These are phyloP conservation scores for Herpetomonas tarakana DNA, from an alignment of 208 protist species.

Conservation along the genomic window DNA sequence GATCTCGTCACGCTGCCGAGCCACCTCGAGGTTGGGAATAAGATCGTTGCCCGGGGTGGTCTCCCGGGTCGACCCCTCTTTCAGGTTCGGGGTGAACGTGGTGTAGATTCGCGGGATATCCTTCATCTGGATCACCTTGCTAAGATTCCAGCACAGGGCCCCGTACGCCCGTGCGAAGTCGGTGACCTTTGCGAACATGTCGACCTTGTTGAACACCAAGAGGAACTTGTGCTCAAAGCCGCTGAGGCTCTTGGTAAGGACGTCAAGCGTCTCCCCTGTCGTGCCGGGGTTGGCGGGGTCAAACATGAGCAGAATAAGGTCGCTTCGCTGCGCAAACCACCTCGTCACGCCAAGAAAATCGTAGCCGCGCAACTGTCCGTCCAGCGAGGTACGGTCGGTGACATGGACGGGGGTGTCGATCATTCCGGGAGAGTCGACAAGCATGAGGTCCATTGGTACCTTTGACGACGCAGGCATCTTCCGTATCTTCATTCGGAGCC, in stretches of 20 bases:
- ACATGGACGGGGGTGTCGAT: constrained; percentile 81
- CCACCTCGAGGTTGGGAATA: constrained; percentile 42
- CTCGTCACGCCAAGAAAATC: constrained; percentile 79
- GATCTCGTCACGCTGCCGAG: constrained; percentile 53
- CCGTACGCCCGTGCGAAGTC: constrained; percentile 91
- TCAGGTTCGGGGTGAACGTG: constrained; percentile 48
- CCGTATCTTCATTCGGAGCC: constrained; percentile 78
- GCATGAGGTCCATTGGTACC: constrained; percentile 64
- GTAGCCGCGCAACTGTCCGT: constrained; percentile 76
- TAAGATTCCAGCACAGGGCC: constrained; percentile 91
- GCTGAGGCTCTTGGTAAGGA: constrained; percentile 81
- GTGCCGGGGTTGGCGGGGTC: constrained; percentile 85
- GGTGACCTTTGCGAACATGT: constrained; percentile 74
- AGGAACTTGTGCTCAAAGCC: constrained; percentile 89
- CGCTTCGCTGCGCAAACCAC: constrained; percentile 88
- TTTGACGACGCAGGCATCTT: constrained; percentile 29
- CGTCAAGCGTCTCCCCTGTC: constrained; percentile 91
- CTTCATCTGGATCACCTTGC: constrained; percentile 87
- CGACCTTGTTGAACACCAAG: constrained; percentile 89
- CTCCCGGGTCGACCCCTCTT: neutral
- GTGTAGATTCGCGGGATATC: constrained; percentile 92
- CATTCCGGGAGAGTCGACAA: constrained; percentile 92
- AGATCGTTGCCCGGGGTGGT: neutral
- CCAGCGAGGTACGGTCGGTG: constrained; percentile 21
- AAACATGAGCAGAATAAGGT: constrained; percentile 91